Conservation (phyloP, 2,329 filamentous ascomycete genomes). For the Colletotrichum orbiculare region DNA sequence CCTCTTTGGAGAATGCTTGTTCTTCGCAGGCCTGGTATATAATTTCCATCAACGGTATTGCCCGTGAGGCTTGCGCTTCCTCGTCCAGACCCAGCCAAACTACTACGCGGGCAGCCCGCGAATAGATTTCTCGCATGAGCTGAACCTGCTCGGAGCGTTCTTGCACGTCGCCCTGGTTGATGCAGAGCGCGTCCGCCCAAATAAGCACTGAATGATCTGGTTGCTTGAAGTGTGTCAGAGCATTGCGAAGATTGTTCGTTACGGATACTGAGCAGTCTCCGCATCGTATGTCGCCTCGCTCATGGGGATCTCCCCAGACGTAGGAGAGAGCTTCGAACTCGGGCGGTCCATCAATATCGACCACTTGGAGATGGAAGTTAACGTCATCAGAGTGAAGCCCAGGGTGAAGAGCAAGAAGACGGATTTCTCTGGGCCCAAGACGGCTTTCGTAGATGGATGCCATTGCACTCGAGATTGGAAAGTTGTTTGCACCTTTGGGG, state of each 20-base stretch:
- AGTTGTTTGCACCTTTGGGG: too few relatives aligned
- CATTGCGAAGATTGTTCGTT: slow-evolving; percentile 36
- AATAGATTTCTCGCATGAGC: slow-evolving; percentile 37
- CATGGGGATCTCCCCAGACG: slow-evolving; percentile 2
- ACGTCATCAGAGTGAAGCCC: background rate
- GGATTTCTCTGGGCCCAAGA: background rate
- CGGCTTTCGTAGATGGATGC: background rate
- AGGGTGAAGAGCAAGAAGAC: slow-evolving; percentile 4
- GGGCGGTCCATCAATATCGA: slow-evolving; percentile 1
- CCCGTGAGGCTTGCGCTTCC: background rate
- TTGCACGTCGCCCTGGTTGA: slow-evolving; percentile 36
- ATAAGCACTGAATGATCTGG: slow-evolving; percentile 9
- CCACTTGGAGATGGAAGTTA: background rate
- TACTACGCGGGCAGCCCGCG: slow-evolving; percentile 17
- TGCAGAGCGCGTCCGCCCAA: slow-evolving; percentile 39
- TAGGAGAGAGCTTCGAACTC: slow-evolving; percentile 12
- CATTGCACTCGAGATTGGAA: background rate
- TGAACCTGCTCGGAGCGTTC: slow-evolving; percentile 36
- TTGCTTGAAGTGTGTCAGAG: slow-evolving; percentile 35
- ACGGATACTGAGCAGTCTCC: slow-evolving; percentile 14
- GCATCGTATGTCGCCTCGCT: background rate
- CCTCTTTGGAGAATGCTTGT: background rate
- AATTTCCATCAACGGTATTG: background rate
- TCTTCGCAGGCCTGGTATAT: slow-evolving; percentile 2
- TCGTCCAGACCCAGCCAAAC: slow-evolving; percentile 34